Evolutionary conservation across 2,329 filamentous ascomycete species (phyloP), one percentile per base, ranked within the genome.

Genomic region (Thermomyces lanuginosus): DNA sequence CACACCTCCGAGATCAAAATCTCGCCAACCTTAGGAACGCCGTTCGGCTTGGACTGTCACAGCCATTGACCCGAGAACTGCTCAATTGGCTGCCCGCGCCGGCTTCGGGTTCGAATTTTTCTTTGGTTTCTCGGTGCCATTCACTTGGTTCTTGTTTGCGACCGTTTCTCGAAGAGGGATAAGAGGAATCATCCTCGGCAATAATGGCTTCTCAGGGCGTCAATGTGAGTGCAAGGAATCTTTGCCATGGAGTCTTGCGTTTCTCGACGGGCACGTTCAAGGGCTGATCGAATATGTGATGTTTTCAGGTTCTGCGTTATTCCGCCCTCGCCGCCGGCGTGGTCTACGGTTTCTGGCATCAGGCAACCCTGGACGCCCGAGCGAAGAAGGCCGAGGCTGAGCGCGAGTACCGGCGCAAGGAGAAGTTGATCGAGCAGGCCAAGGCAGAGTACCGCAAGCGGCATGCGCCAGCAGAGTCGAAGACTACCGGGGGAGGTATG

Each of bases 311-410:
- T 58, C 72, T 95, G 58, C 84, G 89, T 62, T 98, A 86, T 70
- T 86, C 83, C 51, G 84, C 84, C 53, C 79, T 98, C 42, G 79
- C 75, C 50, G 66, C 82, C 49, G 89, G 89, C 55, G 64, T 95
- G 53, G 76, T 92, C 63, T 98, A 98, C 66, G 89, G 89, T 56
- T 73, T 92, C 65, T 80, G 76, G 60, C 86, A 92, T 66, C 89
- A 98, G 65, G 67, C 76, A 50, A 69, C 72, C 36, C 76, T 98
- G 57, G 75, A 63, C 42, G 58, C 78, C 31, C 58, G 69, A 46
- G 72, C 83, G 49, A 78, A 74, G 60, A 60, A 68, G 36, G 65
- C 73, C 42, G 70, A 75, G 45, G 68, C 71, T 45, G 63, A 91
- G 58, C 72, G 72, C 51, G 81, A 92, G 56, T 95, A 86, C 56